Conservation (phyloP, 169 alveolate species). For the Plasmodium gonderi region DNA sequence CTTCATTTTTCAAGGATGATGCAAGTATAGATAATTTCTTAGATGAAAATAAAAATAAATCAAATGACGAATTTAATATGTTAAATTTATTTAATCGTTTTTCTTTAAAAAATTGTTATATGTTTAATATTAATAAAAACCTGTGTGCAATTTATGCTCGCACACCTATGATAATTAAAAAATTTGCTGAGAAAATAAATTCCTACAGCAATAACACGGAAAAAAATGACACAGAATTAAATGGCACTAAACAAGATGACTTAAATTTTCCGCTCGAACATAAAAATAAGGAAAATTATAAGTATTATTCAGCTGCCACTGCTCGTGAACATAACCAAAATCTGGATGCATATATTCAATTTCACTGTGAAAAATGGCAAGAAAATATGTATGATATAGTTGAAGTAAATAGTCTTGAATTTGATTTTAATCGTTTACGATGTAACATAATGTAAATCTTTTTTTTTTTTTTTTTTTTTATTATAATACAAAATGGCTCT, state of each 20-base stretch:
- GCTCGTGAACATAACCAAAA: conserved; percentile 28
- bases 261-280: conserved; percentile 12
- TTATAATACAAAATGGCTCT: neutral
- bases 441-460: conserved; percentile 57
- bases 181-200: conserved; percentile 66
- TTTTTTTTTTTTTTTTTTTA: neutral
- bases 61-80: conserved; percentile 43
- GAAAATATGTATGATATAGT: conserved; percentile 74
- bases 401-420: conserved; percentile 70
- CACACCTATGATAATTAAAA: conserved; percentile 73
- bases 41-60: conserved; percentile 40
- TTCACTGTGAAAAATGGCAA: conserved; percentile 75
- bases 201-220: conserved; percentile 17
- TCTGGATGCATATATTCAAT: conserved; percentile 65
- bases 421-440: conserved; percentile 54
- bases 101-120: conserved; percentile 63
- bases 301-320: conserved; percentile 1
- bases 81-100: conserved; percentile 44
- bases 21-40: conserved; percentile 42
- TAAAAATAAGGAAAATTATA: conserved; percentile 9
- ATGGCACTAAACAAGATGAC: neutral
- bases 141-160: conserved; percentile 58
- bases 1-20: conserved; percentile 56
- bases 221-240: neutral
- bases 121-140: conserved; percentile 63